A percentile compares a stretch with the other conserved stretches of the same genome.
These are phyloP conservation scores for Coniferiporia weirii DNA, from an alignment of 1,284 basidiomycete species.

Conservation along the genomic window DNA sequence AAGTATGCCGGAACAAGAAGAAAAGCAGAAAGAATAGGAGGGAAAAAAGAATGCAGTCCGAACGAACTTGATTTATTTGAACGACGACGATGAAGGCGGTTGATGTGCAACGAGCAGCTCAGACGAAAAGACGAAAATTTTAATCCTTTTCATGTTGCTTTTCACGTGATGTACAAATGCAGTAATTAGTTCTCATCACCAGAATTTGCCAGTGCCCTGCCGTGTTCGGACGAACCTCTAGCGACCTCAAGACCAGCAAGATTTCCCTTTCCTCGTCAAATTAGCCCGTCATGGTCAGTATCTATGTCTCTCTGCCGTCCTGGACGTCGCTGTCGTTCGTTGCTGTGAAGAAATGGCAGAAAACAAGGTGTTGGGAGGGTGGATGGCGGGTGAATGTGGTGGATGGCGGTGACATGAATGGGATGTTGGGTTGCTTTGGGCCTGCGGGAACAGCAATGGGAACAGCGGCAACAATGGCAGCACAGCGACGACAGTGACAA, in stretches of 20 bases:
- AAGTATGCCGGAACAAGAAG: conserved; percentile 44
- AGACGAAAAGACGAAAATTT: not conserved
- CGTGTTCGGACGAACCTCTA: not conserved
- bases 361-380: conserved; percentile 18
- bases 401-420: conserved; percentile 1
- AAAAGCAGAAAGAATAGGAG: not conserved
- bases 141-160: not conserved
- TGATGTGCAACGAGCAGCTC: not conserved
- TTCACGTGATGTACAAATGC: not conserved
- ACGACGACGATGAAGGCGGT: not conserved
- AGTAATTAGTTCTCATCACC: not conserved
- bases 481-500: conserved; percentile 5
- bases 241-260: conserved; percentile 10
- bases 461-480: conserved; percentile 13
- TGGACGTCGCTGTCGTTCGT: conserved; percentile 8
- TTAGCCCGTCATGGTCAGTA: conserved; percentile 37
- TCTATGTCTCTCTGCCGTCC: conserved; percentile 20
- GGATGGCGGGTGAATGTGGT: conserved; percentile 24
- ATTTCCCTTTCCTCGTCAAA: conserved; percentile 25
- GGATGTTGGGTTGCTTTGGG: not conserved
- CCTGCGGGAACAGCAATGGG: conserved; percentile 21
- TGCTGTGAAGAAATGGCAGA: conserved; percentile 20
- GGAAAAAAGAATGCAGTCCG: not conserved
- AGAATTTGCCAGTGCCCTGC: not conserved
- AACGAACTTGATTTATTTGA: not conserved